A percentile compares a stretch with the other conserved stretches of the same genome.
Conservation (phyloP, 1,284 basidiomycete species). For the Ceratobasidium sp. region DNA sequence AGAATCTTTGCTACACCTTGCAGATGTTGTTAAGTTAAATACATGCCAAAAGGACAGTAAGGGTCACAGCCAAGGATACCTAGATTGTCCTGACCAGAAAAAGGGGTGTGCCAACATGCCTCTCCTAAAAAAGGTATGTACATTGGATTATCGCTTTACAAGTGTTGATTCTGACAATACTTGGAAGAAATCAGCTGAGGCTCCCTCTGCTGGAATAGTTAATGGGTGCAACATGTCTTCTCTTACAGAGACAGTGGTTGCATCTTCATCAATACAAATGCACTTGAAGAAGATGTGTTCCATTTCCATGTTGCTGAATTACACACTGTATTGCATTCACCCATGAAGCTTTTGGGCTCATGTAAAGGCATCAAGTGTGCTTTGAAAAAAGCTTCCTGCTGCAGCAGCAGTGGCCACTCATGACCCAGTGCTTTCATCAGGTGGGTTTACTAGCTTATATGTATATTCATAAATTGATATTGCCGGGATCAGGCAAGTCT, state of each 20-base stretch:
- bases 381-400: background rate
- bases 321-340: background rate
- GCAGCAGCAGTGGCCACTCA: background rate
- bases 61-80: background rate
- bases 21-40: background rate
- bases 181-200: no score
- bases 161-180: no score
- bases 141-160: no score
- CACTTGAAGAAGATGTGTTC: background rate
- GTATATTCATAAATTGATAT: background rate
- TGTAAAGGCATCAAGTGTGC: background rate
- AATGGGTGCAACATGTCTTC: no score
- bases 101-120: background rate
- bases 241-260: no score
- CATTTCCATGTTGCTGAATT: background rate
- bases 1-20: background rate
- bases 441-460: background rate
- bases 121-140: background rate
- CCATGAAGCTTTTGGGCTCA: conserved; percentile 11
- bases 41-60: background rate
- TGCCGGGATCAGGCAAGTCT: conserved; percentile 7
- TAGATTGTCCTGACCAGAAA: no score
- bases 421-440: background rate
- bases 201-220: no score
- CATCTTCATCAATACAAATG: background rate